phyloP scores from a whole-genome alignment of 352 stramenopile species.

The Phytophthora tubulina region DNA sequence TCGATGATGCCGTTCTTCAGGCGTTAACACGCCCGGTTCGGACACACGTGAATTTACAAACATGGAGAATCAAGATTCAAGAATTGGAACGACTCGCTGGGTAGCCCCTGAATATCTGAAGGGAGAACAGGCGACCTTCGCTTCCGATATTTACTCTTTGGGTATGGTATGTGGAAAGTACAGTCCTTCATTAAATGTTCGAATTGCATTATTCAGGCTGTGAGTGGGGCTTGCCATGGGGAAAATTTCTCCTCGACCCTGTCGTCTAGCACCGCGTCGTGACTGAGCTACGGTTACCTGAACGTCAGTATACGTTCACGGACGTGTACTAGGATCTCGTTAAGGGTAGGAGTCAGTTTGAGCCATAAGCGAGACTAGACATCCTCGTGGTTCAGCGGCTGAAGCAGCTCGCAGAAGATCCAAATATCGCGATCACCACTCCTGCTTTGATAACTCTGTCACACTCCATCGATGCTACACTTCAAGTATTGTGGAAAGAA shows the following conservation, averaged over 20 bases:
- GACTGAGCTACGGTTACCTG: conserved; percentile 7
- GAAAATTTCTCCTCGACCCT: conserved; percentile 1
- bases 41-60: conserved; percentile 2
- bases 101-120: conserved; percentile 5
- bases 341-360: conserved; percentile 4
- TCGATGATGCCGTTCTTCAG: too few species aligned
- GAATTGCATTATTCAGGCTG: conserved; percentile 17
- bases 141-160: conserved; percentile 21
- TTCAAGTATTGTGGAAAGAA: neutral
- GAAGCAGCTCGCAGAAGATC: neutral
- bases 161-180: too few species aligned
- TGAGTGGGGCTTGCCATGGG: conserved; percentile 7
- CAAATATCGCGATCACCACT: neutral
- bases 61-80: neutral
- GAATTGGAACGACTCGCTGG: conserved; percentile 1
- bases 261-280: conserved; percentile 1
- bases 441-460: too few species aligned
- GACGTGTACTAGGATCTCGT: conserved; percentile 9
- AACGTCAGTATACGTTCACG: conserved; percentile 3
- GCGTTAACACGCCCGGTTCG: too few species aligned
- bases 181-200: too few species aligned
- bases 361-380: conserved; percentile 1
- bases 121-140: conserved; percentile 5
- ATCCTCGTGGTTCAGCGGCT: conserved; percentile 7
- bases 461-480: too few species aligned